Base-by-base conservation (phyloP, 2,329 filamentous ascomycete genomes). In the Claviceps digitariae region DNA sequence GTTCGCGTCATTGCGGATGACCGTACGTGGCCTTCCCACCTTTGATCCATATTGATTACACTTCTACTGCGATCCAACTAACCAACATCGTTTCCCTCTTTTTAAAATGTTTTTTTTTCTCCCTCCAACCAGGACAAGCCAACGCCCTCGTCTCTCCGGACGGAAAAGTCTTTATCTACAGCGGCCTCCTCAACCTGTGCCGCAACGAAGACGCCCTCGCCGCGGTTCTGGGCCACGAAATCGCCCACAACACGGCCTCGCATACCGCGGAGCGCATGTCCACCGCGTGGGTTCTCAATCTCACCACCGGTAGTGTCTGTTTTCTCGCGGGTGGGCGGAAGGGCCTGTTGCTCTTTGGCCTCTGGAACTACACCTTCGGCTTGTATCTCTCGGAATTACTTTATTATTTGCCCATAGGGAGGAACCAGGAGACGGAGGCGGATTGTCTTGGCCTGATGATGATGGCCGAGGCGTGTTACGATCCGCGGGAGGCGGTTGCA, bases 381-480 rank as follows among this genome's bases (percentile, higher is more conserved):
- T 65, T 62, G 54, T 55, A 70, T 62, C 52, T 83, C 23, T 68
- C 86, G 29, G 76, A 86, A 50, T 64, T 86, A 17, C 75, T 83
- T n/a, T 81, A 88, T 63, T 74, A 74, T 49, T 72, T 78, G 56
- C 87, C 86, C 1, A 86, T 86, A 65, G 81, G 79, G 48, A 73
- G 87, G 49, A 77, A 76, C 62, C 86, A 90, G 69, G 87, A 86
- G 72, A 80, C 75, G 49, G 86, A 91, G 69, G 87, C 87, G 0
- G 87, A 91, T 62, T 87, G 86, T 61, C 88, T 90, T 48, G 87
- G 87, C 0, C 67, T 90, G 36, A 81, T 90, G 76, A 86, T 90
- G 76, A 90, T 90, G 84, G 81, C 86, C 0, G 80, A 87, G 68
- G 84, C 83, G 27, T 90, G 87, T 69, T 90, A 86, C 63, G 75